Conservation (phyloP, 2,329 filamentous ascomycete genomes). For the Neofusicoccum umdonicola region DNA sequence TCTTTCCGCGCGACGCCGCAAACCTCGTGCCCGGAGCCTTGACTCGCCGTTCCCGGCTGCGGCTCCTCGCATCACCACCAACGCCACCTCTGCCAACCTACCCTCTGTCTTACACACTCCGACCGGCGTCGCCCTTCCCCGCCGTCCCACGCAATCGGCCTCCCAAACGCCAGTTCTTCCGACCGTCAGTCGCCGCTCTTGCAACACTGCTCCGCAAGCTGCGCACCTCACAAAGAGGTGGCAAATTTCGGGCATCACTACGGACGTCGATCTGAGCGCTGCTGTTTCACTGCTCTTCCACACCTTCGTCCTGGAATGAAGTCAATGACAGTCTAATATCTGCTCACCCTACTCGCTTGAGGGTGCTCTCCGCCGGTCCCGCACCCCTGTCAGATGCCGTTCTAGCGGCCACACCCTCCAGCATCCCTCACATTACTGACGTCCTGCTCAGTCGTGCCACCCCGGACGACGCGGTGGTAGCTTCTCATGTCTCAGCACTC, state of each 20-base stretch:
- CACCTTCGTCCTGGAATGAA: neutral
- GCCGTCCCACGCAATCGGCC: neutral
- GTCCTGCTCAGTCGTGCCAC: neutral
- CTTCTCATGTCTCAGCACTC: constrained; percentile 13
- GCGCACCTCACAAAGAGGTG: neutral
- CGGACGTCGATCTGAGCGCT: neutral
- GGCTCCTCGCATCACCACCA: constrained; percentile 10
- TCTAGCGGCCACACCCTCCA: constrained; percentile 4
- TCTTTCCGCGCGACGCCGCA: neutral
- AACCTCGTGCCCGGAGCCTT: neutral
- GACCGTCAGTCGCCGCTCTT: neutral
- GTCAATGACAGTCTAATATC: neutral
- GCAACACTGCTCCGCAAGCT: neutral
- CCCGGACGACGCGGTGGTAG: constrained; percentile 7
- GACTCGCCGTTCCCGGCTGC: constrained; percentile 14
- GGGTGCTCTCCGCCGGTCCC: constrained; percentile 1
- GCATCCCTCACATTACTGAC: neutral
- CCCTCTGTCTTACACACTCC: constrained; percentile 1
- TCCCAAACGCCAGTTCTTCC: neutral
- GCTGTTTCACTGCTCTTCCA: neutral
- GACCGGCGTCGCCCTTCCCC: neutral
- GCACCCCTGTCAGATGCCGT: constrained; percentile 14
- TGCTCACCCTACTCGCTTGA: neutral
- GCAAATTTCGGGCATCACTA: neutral
- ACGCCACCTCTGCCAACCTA: neutral